phyloP scores from a whole-genome alignment of 352 stramenopile genomes.

The Pythium diclinum region DNA sequence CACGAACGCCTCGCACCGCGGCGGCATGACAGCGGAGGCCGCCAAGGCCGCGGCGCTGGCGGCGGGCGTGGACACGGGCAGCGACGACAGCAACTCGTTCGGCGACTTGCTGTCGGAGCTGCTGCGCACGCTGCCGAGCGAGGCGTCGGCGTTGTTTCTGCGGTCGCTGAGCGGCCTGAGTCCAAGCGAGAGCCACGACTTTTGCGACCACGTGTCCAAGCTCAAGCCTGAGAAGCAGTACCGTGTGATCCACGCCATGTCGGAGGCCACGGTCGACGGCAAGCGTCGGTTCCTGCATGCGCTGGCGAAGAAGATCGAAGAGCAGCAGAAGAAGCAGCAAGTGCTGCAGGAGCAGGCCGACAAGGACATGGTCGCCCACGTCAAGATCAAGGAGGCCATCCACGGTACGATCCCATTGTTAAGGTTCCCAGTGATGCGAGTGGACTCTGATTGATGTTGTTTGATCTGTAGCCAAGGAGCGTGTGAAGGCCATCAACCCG shows the following conservation, averaged over 20 bases:
- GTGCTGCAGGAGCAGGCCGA: constrained; percentile 49
- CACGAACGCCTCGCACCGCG: background rate
- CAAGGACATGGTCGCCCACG: constrained; percentile 58
- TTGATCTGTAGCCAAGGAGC: constrained; percentile 41
- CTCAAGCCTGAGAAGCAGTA: constrained; percentile 84
- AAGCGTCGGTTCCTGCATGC: constrained; percentile 79
- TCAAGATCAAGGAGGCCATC: constrained; percentile 72
- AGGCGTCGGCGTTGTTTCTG: constrained; percentile 73
- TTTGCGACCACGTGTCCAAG: constrained; percentile 70
- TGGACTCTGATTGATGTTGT: background rate
- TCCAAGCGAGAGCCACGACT: constrained; percentile 64
- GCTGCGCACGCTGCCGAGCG: constrained; percentile 61
- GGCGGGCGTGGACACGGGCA: constrained; percentile 24
- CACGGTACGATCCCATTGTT: constrained; percentile 34
- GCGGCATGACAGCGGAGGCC: constrained; percentile 23
- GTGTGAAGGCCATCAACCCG: constrained; percentile 67
- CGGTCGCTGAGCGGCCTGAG: constrained; percentile 72
- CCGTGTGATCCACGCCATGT: constrained; percentile 82
- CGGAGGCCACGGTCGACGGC: constrained; percentile 67
- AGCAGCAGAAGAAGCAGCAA: constrained; percentile 56
- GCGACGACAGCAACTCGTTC: constrained; percentile 43
- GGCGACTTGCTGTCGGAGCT: constrained; percentile 76
- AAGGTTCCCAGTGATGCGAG: background rate
- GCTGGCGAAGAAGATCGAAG: constrained; percentile 67
- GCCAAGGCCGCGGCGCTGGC: constrained; percentile 21